phyloP scores from a whole-genome alignment of 2,329 filamentous ascomycete genomes.

The Eurotiales sp. region DNA sequence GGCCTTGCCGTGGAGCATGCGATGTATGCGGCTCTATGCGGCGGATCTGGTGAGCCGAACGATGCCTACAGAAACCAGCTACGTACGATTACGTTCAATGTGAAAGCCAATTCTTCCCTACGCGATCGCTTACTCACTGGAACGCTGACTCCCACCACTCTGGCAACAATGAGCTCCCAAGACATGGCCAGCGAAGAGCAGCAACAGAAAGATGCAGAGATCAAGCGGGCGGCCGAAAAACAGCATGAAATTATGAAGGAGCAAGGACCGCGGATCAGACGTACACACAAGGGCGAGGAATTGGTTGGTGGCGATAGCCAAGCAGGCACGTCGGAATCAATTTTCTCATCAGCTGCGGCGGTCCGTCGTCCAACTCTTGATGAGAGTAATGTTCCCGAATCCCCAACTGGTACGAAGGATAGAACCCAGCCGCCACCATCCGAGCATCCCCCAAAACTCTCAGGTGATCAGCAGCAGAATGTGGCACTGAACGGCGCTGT shows the following conservation, averaged over 20 bases:
- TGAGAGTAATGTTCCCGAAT: conserved; percentile 22
- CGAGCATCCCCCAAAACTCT: neutral
- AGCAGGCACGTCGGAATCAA: conserved; percentile 43
- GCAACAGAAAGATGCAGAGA: conserved; percentile 59
- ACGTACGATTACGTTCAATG: conserved; percentile 74
- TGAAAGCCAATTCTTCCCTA: conserved; percentile 82
- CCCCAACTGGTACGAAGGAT: conserved; percentile 20
- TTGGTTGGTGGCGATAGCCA: conserved; percentile 71
- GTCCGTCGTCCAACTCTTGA: conserved; percentile 37
- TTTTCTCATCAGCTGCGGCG: conserved; percentile 45
- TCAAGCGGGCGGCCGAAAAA: conserved; percentile 55
- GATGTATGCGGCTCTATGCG: conserved; percentile 52
- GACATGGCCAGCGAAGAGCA: conserved; percentile 91
- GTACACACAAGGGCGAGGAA: conserved; percentile 94
- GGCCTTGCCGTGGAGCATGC: conserved; percentile 77
- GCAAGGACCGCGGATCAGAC: conserved; percentile 71
- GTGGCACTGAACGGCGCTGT: conserved; percentile 54
- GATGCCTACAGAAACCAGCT: conserved; percentile 61
- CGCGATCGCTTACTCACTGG: conserved; percentile 70
- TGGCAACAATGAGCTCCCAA: conserved; percentile 84
- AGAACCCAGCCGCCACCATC: conserved; percentile 20
- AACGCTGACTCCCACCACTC: conserved; percentile 65
- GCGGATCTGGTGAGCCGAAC: conserved; percentile 50
- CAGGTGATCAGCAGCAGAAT: conserved; percentile 32
- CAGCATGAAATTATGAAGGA: conserved; percentile 75